Conservation (phyloP, 108 stramenopile genomes). For the Nannochloropsis salina region DNA sequence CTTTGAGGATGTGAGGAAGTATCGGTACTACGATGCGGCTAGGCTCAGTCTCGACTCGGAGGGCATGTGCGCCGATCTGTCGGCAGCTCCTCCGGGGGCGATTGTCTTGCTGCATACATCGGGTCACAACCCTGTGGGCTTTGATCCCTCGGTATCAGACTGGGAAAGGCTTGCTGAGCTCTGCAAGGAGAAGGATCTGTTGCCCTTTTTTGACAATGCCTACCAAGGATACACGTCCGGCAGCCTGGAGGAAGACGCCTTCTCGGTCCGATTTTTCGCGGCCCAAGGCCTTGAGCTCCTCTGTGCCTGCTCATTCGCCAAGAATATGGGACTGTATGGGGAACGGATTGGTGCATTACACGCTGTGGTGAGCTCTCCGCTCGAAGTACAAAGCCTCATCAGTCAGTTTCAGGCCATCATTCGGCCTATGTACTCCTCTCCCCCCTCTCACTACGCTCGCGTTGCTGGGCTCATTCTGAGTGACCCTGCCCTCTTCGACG, state of each 20-base stretch:
- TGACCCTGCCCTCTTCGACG: constrained; percentile 24
- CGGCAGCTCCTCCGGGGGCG: constrained; percentile 28
- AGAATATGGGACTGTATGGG: constrained; percentile 60
- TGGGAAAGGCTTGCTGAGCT: constrained; percentile 50
- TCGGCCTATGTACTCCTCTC: constrained; percentile 54
- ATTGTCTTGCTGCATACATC: constrained; percentile 54
- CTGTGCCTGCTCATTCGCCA: constrained; percentile 51
- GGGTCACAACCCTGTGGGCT: constrained; percentile 60
- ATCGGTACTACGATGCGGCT: constrained; percentile 49
- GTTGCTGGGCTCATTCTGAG: constrained; percentile 30
- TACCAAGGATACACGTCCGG: constrained; percentile 57
- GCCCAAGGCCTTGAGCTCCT: constrained; percentile 32
- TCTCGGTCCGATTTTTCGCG: constrained; percentile 47
- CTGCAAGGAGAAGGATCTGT: neutral
- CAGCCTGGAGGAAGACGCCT: constrained; percentile 32
- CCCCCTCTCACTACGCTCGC: constrained; percentile 42
- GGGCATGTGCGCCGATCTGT: constrained; percentile 40
- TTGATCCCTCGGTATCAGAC: constrained; percentile 50
- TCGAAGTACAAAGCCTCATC: constrained; percentile 24
- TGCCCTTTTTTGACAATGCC: constrained; percentile 57
- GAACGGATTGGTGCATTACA: constrained; percentile 51
- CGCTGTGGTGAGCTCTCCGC: constrained; percentile 23
- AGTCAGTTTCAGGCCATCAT: constrained; percentile 46
- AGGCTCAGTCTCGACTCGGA: constrained; percentile 37
- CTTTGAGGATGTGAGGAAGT: constrained; percentile 19